phyloP scores from a whole-genome alignment of 495 filamentous ascomycete genomes.

The Trichoderma gamsii region DNA sequence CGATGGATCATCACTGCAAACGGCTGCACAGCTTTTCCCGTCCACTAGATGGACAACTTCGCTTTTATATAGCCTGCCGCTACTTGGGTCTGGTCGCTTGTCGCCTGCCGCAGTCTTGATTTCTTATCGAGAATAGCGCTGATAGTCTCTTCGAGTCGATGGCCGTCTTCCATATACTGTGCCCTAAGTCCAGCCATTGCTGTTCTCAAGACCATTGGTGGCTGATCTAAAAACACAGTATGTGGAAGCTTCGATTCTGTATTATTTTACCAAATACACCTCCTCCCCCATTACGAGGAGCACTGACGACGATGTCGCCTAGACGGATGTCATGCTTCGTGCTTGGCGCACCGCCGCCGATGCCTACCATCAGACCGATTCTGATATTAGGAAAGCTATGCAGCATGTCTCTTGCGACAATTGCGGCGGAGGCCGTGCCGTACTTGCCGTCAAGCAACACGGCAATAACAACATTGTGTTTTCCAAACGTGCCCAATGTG shows the following conservation, averaged over 20 bases:
- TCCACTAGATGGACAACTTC: constrained; percentile 22
- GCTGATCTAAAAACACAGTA: neutral
- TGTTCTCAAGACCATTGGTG: neutral
- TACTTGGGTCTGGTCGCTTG: constrained; percentile 20
- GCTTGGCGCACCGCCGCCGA: no score
- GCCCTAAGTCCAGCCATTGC: neutral
- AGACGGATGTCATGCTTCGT: no score
- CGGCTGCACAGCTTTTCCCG: no score
- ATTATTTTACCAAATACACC: constrained; percentile 24
- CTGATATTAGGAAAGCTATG: no score
- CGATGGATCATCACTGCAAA: no score
- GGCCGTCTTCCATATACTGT: neutral
- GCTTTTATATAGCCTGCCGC: constrained; percentile 29
- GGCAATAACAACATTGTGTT: no score
- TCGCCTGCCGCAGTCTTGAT: constrained; percentile 15
- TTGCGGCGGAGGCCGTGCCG: no score
- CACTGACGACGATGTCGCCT: no score
- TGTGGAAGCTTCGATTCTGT: constrained; percentile 6
- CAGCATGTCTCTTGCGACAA: no score
- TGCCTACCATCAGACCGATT: no score
- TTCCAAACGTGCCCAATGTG: no score
- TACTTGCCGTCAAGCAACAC: no score
- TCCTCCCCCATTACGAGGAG: constrained; percentile 19
- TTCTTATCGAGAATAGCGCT: constrained; percentile 21
- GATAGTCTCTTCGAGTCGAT: neutral